Conservation (phyloP, 306 rosid genomes). For the Lathyrus sativus region DNA sequence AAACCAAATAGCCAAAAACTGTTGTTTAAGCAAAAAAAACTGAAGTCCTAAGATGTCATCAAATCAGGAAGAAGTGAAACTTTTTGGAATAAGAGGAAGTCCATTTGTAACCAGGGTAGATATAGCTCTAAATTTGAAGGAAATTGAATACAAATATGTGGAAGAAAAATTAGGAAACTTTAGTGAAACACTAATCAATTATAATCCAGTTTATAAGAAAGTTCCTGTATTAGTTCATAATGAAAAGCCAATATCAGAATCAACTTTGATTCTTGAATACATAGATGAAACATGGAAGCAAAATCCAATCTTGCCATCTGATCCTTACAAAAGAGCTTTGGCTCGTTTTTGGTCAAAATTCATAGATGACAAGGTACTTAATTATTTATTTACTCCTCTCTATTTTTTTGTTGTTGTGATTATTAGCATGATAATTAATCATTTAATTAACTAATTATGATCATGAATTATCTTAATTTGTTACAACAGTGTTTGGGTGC, state of each 20-base stretch:
- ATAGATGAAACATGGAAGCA: constrained; percentile 56
- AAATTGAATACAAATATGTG: background rate
- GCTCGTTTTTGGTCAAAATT: constrained; percentile 69
- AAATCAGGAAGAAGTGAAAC: background rate
- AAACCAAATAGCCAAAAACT: background rate
- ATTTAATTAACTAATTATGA: background rate
- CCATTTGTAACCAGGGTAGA: background rate
- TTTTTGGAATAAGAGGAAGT: background rate
- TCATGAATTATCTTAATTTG: background rate
- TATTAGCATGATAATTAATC: no score
- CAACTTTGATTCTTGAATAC: constrained; percentile 56
- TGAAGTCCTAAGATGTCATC: background rate
- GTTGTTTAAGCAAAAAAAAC: background rate
- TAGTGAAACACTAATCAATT: constrained; percentile 28
- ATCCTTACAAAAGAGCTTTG: constrained; percentile 48
- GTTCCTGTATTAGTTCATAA: constrained; percentile 56
- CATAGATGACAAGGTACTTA: constrained; percentile 36
- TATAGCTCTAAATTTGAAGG: background rate
- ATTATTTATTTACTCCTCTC: no score
- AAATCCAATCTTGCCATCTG: constrained; percentile 47
- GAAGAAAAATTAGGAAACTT: background rate
- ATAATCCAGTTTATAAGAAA: constrained; percentile 61
- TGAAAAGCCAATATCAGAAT: constrained; percentile 55
- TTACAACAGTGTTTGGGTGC: constrained; percentile 25
- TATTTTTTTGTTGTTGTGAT: no score